Evolutionary conservation across 2,329 filamentous ascomycete genomes (phyloP).

Genomic region (Colletotrichum filicis): DNA sequence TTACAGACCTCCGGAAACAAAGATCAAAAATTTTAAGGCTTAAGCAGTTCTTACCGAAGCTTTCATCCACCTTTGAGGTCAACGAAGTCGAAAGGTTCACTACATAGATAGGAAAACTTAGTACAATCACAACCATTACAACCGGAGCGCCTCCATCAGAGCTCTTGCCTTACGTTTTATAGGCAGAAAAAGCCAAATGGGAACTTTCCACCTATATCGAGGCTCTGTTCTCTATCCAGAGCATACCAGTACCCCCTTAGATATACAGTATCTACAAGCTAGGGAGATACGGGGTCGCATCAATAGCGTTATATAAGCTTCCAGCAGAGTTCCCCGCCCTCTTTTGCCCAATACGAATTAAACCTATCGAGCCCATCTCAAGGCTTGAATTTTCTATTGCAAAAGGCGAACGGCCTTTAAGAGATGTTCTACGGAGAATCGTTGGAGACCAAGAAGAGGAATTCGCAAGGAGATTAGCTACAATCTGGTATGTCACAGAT

Average conservation of each 20-base stretch:
- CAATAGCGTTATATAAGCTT: background rate
- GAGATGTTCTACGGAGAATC: background rate
- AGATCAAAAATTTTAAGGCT: background rate
- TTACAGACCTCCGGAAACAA: background rate
- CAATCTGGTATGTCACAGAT: background rate
- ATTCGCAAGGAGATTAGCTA: background rate
- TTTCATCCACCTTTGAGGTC: background rate
- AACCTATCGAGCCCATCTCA: background rate
- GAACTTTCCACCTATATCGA: background rate
- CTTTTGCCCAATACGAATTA: background rate
- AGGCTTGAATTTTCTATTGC: background rate
- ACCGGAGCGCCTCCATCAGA: background rate
- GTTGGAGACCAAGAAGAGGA: background rate
- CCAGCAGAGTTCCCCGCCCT: background rate
- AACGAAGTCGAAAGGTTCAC: background rate
- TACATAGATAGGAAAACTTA: background rate
- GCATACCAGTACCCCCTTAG: background rate
- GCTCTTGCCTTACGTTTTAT: background rate
- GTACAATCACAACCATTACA: background rate
- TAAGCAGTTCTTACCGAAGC: background rate
- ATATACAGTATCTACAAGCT: conserved; percentile 16
- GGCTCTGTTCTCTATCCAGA: background rate
- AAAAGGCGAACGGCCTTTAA: background rate
- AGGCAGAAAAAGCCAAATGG: conserved; percentile 17
- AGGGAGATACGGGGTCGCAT: conserved; percentile 1